Evolutionary conservation across 1,139 yeast genomes (phyloP).

Genomic region (Saccharomyces hybrid): DNA sequence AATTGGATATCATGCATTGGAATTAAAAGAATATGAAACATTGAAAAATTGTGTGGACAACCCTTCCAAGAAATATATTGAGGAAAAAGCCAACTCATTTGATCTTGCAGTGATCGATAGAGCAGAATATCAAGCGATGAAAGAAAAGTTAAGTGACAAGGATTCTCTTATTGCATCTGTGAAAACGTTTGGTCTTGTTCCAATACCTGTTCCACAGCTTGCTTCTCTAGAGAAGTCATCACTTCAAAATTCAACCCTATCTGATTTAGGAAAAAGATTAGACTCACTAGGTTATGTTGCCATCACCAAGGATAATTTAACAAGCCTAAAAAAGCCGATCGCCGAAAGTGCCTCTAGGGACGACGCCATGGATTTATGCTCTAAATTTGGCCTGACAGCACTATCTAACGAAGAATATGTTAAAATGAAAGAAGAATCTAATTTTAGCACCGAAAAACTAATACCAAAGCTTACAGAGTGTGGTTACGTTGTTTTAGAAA

Average conservation of each 20-base stretch:
- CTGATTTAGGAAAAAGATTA: neutral
- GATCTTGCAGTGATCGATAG: slow-evolving; percentile 1
- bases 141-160: neutral
- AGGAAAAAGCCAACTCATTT: slow-evolving; percentile 1
- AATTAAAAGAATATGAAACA: slow-evolving; percentile 5
- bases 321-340: slow-evolving; percentile 27
- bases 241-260: neutral
- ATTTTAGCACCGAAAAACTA: too few relatives aligned
- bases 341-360: slow-evolving; percentile 16
- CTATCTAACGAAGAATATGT: slow-evolving; percentile 19
- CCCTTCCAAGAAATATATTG: slow-evolving; percentile 5
- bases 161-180: neutral
- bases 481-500: too few relatives aligned
- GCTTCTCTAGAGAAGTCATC: slow-evolving; percentile 3
- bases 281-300: neutral
- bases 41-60: slow-evolving; percentile 3
- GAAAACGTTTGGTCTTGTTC: slow-evolving; percentile 5
- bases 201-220: slow-evolving; percentile 5
- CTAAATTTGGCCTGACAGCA: slow-evolving; percentile 6
- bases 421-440: slow-evolving; percentile 10
- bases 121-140: slow-evolving; percentile 3
- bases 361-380: slow-evolving; percentile 3
- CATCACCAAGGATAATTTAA: neutral
- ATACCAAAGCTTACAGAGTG: too few relatives aligned
- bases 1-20: neutral